A percentile compares a stretch with the other conserved stretches of the same genome.
These are phyloP conservation scores for Chlorella sp. DNA, from an alignment of 139 green algal genomes.

Conservation along the genomic window DNA sequence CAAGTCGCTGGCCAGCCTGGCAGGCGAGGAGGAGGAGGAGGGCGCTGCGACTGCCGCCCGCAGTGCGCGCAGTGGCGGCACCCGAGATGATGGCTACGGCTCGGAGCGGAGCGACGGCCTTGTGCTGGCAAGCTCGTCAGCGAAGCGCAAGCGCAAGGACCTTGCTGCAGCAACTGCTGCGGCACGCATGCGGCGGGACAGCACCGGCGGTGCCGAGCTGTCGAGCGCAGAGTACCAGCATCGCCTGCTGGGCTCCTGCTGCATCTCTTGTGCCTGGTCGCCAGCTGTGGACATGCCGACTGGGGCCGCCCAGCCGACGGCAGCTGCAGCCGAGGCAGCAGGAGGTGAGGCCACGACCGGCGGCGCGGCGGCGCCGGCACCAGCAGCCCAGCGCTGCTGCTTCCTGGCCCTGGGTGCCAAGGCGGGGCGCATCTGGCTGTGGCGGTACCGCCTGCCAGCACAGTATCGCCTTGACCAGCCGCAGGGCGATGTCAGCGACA, in stretches of 20 bases:
- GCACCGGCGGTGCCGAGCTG: not conserved
- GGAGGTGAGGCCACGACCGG: not conserved
- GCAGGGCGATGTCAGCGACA: not conserved
- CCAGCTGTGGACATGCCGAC: not conserved
- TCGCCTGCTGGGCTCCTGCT: conserved; percentile 5
- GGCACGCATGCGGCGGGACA: not conserved
- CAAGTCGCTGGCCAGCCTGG: not conserved
- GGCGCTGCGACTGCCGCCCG: not conserved
- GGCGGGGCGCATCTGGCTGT: conserved; percentile 56
- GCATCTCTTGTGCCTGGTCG: conserved; percentile 34
- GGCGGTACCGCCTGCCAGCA: conserved; percentile 36
- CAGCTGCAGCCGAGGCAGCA: not conserved
- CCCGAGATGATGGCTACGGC: not conserved
- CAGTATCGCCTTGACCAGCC: not conserved
- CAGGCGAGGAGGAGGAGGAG: not conserved
- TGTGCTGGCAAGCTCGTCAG: not conserved
- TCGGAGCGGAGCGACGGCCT: not conserved
- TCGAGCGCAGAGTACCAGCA: conserved; percentile 9
- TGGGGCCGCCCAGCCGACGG: not conserved
- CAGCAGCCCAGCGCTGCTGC: conserved; percentile 23
- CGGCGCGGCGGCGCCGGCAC: not conserved
- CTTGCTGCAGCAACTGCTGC: not conserved
- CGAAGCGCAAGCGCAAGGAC: not conserved
- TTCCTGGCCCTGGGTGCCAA: conserved; percentile 47
- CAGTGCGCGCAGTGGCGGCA: not conserved